These are phyloP conservation scores for Penicillium decumbens DNA, from an alignment of 2,329 filamentous ascomycete species.

Conservation along the genomic window DNA sequence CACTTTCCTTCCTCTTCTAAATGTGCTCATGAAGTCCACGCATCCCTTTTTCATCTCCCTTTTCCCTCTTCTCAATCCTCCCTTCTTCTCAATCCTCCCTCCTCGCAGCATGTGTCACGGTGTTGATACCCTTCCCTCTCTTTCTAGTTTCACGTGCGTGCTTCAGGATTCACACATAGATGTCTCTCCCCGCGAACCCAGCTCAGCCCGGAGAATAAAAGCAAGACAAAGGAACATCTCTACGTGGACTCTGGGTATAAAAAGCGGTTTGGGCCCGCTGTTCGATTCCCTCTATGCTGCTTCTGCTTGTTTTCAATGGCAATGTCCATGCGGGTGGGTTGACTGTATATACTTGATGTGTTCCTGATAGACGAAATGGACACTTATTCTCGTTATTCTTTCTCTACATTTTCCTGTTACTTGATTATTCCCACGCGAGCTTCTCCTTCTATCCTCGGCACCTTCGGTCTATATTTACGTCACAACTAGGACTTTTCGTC, in stretches of 20 bases:
- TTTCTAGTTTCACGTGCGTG: conserved; percentile 28
- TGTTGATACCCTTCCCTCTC: conserved; percentile 41
- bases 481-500: too few species aligned
- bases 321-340: conserved; percentile 12
- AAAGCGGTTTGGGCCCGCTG: conserved; percentile 2
- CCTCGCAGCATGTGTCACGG: conserved; percentile 38
- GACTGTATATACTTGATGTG: conserved; percentile 28
- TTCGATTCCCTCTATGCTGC: conserved; percentile 8
- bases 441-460: too few species aligned
- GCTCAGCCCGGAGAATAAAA: not conserved
- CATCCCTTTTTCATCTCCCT: conserved; percentile 18
- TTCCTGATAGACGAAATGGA: conserved; percentile 33
- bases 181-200: not conserved
- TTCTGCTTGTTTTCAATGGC: conserved; percentile 13
- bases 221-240: not conserved
- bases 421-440: too few species aligned
- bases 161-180: conserved; percentile 3
- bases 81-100: conserved; percentile 7
- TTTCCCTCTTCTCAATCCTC: conserved; percentile 3
- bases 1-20: conserved; percentile 13
- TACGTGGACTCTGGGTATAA: not conserved
- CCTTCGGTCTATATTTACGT: too few species aligned
- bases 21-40: conserved; percentile 36
- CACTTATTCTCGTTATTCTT: conserved; percentile 12
- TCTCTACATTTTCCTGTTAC: too few species aligned